Percentiles rank a stretch among this genome's conserved stretches.
Evolutionary conservation across 768 basidiomycete species (phyloP).

Genomic region (Mrakia frigida): DNA sequence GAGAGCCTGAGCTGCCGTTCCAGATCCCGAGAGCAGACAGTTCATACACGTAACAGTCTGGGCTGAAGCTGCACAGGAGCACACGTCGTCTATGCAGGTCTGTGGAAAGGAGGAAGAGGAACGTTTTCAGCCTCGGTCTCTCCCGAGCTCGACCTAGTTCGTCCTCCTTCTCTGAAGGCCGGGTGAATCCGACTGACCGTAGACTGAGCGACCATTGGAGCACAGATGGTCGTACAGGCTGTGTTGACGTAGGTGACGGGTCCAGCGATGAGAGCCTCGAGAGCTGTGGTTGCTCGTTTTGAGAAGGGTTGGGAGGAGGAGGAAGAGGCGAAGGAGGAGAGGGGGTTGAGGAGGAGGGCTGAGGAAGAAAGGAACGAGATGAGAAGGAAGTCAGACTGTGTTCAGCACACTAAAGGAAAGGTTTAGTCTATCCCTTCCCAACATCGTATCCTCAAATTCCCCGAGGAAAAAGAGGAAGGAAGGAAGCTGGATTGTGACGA

Average conservation of each 20-base stretch:
- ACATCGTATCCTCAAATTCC: too few species aligned
- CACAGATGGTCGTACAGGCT: constrained; percentile 11
- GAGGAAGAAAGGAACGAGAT: too few species aligned
- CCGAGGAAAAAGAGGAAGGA: too few species aligned
- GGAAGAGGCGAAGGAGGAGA: background rate
- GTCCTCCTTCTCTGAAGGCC: too few species aligned
- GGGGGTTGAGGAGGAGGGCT: constrained; percentile 1
- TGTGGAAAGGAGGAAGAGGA: background rate
- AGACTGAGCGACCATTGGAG: constrained; percentile 16
- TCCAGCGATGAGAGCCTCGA: constrained; percentile 2
- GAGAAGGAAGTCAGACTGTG: too few species aligned
- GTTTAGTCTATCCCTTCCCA: too few species aligned
- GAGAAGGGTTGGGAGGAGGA: background rate
- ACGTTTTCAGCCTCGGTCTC: too few species aligned
- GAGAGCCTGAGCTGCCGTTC: constrained; percentile 1
- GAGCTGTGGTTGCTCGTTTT: constrained; percentile 20
- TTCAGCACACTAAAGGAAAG: too few species aligned
- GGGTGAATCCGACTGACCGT: constrained; percentile 3
- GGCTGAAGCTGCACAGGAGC: constrained; percentile 22
- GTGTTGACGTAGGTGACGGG: constrained; percentile 13
- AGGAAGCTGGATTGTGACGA: too few species aligned
- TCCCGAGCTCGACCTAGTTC: background rate
- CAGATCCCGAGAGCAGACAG: constrained; percentile 12
- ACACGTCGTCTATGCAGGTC: constrained; percentile 23
- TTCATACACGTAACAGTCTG: constrained; percentile 29